phyloP scores from a whole-genome alignment of 2,329 filamentous ascomycete genomes.

The Penicillium sp. region DNA sequence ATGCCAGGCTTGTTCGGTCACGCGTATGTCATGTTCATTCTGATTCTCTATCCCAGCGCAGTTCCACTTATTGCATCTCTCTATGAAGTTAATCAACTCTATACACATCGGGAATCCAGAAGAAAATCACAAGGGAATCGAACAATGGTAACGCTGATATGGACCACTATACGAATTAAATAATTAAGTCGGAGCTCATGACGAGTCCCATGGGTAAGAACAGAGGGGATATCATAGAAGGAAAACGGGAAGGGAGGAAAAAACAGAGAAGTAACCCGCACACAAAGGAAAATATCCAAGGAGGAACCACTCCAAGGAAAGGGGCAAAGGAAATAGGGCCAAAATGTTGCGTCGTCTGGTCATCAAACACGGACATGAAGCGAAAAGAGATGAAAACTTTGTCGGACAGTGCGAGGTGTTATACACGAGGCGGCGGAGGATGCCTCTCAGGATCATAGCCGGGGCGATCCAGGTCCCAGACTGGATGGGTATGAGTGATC shows the following conservation, averaged over 20 bases:
- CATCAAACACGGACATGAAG: constrained; percentile 43
- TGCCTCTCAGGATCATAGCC: constrained; percentile 22
- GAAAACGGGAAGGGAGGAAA: constrained; percentile 22
- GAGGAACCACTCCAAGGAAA: constrained; percentile 18
- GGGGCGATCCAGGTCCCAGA: constrained; percentile 5
- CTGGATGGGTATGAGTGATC: background rate
- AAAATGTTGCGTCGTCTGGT: constrained; percentile 44
- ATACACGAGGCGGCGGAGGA: constrained; percentile 31
- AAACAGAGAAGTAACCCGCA: constrained; percentile 13
- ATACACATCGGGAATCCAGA: constrained; percentile 15
- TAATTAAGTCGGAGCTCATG: constrained; percentile 33
- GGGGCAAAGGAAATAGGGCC: constrained; percentile 16
- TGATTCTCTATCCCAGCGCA: constrained; percentile 16
- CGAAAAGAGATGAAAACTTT: constrained; percentile 27
- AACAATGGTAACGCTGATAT: constrained; percentile 21
- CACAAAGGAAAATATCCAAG: constrained; percentile 20
- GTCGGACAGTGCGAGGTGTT: constrained; percentile 33
- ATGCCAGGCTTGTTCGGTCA: background rate
- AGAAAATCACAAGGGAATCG: constrained; percentile 15
- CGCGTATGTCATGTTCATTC: constrained; percentile 18
- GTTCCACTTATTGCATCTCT: constrained; percentile 4
- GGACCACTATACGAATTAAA: constrained; percentile 28
- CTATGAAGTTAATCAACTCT: constrained; percentile 16
- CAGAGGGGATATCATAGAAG: constrained; percentile 48
- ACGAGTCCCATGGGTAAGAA: constrained; percentile 34